Evolutionary conservation across 768 basidiomycete species (phyloP).

Genomic region (Nidularia sp.): DNA sequence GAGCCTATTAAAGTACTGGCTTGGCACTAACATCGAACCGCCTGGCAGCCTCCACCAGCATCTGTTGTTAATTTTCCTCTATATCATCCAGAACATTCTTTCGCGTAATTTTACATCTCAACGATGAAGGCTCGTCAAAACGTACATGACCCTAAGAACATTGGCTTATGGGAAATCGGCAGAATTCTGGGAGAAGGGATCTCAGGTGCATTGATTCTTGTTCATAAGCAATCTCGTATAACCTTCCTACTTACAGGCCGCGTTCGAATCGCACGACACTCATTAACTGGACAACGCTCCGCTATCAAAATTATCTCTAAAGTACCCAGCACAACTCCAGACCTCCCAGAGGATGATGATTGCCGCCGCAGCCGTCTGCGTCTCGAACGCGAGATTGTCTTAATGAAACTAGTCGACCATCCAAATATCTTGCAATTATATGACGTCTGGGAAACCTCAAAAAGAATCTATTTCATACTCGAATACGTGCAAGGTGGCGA

Average conservation of each 20-base stretch:
- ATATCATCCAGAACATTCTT: not conserved
- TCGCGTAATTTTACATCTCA: not conserved
- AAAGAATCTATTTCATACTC: slow-evolving; percentile 85
- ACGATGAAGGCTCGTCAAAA: not conserved
- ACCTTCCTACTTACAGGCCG: slow-evolving; percentile 50
- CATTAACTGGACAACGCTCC: slow-evolving; percentile 84
- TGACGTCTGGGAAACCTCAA: slow-evolving; percentile 95
- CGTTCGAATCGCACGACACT: slow-evolving; percentile 84
- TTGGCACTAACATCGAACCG: too few species aligned
- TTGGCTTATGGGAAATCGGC: slow-evolving; percentile 82
- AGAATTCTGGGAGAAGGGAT: slow-evolving; percentile 79
- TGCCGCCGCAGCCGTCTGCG: slow-evolving; percentile 69
- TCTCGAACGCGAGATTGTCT: slow-evolving; percentile 91
- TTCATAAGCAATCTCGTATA: not conserved
- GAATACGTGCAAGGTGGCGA: slow-evolving; percentile 96
- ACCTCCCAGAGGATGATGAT: slow-evolving; percentile 70
- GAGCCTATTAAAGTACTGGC: not conserved
- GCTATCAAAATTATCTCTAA: slow-evolving; percentile 95
- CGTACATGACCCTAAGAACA: slow-evolving; percentile 52
- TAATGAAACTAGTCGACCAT: slow-evolving; percentile 97
- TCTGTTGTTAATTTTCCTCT: not conserved
- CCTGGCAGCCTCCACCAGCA: too few species aligned
- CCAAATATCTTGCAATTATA: slow-evolving; percentile 92
- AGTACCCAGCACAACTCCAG: slow-evolving; percentile 57
- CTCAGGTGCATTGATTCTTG: slow-evolving; percentile 49